phyloP scores from a whole-genome alignment of 768 basidiomycete species.

The Lentinula sp. region DNA sequence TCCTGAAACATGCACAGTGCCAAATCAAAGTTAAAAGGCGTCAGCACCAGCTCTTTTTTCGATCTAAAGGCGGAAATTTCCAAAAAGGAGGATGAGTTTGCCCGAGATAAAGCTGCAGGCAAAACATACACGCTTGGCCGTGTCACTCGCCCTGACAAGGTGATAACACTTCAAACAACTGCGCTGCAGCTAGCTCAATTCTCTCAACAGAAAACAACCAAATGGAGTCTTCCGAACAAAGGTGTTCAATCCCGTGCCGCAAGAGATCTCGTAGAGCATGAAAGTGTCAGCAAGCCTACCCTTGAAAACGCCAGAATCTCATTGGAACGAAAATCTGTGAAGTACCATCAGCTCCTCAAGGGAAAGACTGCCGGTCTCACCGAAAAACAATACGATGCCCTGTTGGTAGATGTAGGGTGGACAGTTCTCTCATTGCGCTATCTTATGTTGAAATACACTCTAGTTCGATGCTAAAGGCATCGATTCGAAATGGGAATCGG shows the following conservation, averaged over 20 bases:
- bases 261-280: constrained; percentile 63
- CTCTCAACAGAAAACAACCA: constrained; percentile 56
- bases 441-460: background rate
- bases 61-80: constrained; percentile 73
- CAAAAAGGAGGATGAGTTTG: constrained; percentile 54
- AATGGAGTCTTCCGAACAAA: constrained; percentile 74
- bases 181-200: background rate
- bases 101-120: constrained; percentile 55
- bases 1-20: constrained; percentile 26
- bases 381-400: constrained; percentile 64
- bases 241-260: constrained; percentile 60
- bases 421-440: background rate
- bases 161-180: constrained; percentile 14
- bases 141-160: constrained; percentile 67
- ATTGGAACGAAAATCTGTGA: constrained; percentile 71
- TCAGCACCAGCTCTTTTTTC: constrained; percentile 73
- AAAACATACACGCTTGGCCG: constrained; percentile 49
- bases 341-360: constrained; percentile 73
- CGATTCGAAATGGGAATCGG: constrained; percentile 50
- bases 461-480: constrained; percentile 63
- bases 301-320: constrained; percentile 66
- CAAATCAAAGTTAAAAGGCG: constrained; percentile 64
- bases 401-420: constrained; percentile 70
- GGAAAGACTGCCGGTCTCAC: constrained; percentile 76
- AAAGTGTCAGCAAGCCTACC: constrained; percentile 59